Evolutionary conservation across 352 stramenopile species (phyloP), one percentile per base, ranked within the genome.

Genomic region (Globisporangium yorkense): DNA sequence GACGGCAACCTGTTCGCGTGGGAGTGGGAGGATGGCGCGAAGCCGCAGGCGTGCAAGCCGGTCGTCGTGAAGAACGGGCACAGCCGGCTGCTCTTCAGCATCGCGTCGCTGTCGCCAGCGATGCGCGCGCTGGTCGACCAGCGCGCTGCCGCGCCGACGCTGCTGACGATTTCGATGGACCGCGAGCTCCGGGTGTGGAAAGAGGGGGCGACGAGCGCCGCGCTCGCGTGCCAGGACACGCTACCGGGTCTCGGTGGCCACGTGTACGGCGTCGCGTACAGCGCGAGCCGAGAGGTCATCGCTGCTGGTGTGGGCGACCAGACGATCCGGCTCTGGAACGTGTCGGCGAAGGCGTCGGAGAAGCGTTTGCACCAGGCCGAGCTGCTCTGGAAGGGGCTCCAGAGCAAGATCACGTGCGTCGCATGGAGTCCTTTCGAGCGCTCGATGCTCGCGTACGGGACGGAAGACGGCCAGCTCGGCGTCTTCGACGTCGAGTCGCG

Each of bases 391-490:
- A 92, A 87, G 55, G 80, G 83, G 5, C 39, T 92, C 29, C 79
- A 92, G 47, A 89, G 80, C 66, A 90, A 90, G 51, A 56, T 92
- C 31, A 90, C 80, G 27, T 77, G 71, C 12, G 66, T 92, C 20
- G 61, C 58, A 37, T 92, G 83, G 80, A 74, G 89, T 64, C 80
- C 80, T 8, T 54, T 88, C 31, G 54, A 81, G 48, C 51, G 74
- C 12, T 62, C 70, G 13, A 47, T 84, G 13, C 57, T 92, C 16
- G 83, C 75, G 2, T 92, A 85, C 50, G 80, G 80, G 4, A 89
- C 76, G n/a, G 83, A 90, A 64, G 80, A 90, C 43, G 83, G 83
- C 1, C 66, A 70, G 7, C 46, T 92, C 48, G 83, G 78, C 0
- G 5, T 87, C 18, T 88, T 87, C 57, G 70, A 92, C 50, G 59